Percentiles rank a stretch among this genome's conserved stretches.
These are phyloP conservation scores for Botryobasidium botryosum DNA, from an alignment of 768 basidiomycete species.

Conservation along the genomic window DNA sequence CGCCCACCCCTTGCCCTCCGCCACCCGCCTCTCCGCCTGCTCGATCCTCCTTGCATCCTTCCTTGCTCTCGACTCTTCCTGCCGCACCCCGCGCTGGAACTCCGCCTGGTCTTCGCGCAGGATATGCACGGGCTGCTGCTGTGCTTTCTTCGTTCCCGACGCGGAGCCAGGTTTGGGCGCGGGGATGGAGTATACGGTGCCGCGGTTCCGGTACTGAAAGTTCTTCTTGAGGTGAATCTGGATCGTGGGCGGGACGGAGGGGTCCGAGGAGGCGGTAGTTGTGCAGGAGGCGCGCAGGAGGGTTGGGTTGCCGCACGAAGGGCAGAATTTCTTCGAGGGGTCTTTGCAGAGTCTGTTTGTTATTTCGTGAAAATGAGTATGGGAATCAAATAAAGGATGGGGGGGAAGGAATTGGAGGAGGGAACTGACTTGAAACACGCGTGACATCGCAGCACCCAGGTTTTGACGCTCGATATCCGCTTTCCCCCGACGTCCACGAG, in stretches of 20 bases:
- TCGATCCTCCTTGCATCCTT: constrained; percentile 65
- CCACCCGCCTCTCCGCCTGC: constrained; percentile 31
- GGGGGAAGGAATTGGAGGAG: not conserved
- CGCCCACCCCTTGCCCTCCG: constrained; percentile 54
- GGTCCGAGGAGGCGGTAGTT: constrained; percentile 38
- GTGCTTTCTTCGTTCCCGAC: constrained; percentile 48
- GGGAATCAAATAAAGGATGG: not conserved
- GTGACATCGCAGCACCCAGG: constrained; percentile 92
- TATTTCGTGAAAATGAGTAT: not conserved
- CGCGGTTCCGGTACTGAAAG: constrained; percentile 85
- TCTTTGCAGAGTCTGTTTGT: constrained; percentile 79
- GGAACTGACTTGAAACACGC: constrained; percentile 91
- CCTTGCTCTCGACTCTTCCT: constrained; percentile 49
- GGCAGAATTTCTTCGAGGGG: constrained; percentile 86
- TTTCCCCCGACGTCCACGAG: constrained; percentile 83
- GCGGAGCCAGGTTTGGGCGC: constrained; percentile 77
- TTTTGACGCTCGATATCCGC: constrained; percentile 78
- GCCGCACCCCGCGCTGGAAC: constrained; percentile 69
- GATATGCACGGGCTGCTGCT: constrained; percentile 72
- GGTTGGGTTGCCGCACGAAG: constrained; percentile 88
- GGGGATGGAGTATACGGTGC: constrained; percentile 86
- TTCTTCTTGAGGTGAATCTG: constrained; percentile 89
- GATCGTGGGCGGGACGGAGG: constrained; percentile 44
- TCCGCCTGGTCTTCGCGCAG: constrained; percentile 85
- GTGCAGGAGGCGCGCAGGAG: constrained; percentile 85